These are phyloP conservation scores for Dioscorea cayenensis DNA, from an alignment of 116 monocot genomes.

Conservation along the genomic window DNA sequence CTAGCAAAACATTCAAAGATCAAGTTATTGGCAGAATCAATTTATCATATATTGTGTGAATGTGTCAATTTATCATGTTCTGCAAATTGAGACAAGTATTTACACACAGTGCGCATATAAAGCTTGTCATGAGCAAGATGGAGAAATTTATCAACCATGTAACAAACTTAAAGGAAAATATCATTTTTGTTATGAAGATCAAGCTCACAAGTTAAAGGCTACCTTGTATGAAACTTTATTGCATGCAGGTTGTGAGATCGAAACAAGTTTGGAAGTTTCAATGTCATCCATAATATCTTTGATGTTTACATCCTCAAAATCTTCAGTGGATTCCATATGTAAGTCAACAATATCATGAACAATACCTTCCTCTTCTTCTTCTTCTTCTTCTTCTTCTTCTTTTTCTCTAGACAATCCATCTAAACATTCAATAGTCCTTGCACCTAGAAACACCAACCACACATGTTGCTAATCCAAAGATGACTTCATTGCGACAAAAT, in stretches of 20 bases:
- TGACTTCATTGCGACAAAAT: background rate
- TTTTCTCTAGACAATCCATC: constrained; percentile 1
- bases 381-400: too few species aligned
- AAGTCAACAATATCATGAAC: background rate
- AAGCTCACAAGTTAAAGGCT: background rate
- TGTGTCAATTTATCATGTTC: too few species aligned
- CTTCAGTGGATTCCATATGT: constrained; percentile 3
- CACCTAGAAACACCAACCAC: background rate
- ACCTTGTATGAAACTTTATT: constrained; percentile 14
- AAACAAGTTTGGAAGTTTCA: constrained; percentile 2
- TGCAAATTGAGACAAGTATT: too few species aligned
- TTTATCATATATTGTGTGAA: too few species aligned
- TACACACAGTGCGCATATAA: too few species aligned
- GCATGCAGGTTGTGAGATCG: background rate
- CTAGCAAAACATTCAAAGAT: background rate
- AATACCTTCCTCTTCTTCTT: background rate
- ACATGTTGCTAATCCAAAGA: background rate
- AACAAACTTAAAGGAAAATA: background rate
- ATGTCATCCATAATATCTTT: constrained; percentile 7
- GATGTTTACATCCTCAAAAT: constrained; percentile 10
- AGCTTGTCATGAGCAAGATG: too few species aligned
- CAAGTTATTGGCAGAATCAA: background rate
- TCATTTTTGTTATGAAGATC: background rate
- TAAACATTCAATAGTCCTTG: background rate
- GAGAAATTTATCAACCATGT: background rate